These are phyloP conservation scores for Parsonsia alboflavescens DNA, from an alignment of 257 asterid genomes.

Conservation along the genomic window DNA sequence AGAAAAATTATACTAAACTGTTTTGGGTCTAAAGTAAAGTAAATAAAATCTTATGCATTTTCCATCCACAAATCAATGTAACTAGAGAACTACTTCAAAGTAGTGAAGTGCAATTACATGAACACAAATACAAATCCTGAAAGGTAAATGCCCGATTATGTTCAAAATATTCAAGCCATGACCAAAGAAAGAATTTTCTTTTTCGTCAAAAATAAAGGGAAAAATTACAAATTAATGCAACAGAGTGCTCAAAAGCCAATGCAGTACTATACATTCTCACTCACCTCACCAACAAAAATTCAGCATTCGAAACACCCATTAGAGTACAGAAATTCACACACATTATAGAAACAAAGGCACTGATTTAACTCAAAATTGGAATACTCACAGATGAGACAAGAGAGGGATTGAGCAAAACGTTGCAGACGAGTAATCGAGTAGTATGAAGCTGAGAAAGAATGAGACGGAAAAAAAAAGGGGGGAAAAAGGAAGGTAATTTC, in stretches of 20 bases:
- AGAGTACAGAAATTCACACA: background rate
- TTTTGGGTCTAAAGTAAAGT: too few species aligned
- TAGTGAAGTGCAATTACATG: background rate
- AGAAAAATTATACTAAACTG: too few species aligned
- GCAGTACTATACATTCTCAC: background rate
- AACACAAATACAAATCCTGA: background rate
- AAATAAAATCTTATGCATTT: background rate
- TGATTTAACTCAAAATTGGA: background rate
- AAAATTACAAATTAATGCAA: background rate
- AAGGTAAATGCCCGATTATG: background rate
- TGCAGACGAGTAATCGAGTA: slow-evolving; percentile 1
- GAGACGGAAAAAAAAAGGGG: background rate
- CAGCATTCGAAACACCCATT: background rate
- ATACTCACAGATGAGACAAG: slow-evolving; percentile 1
- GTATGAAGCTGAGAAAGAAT: background rate
- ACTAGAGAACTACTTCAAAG: background rate
- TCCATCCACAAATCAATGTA: background rate
- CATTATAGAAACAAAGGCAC: background rate
- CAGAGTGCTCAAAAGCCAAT: background rate
- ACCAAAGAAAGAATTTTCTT: background rate
- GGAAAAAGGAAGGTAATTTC: slow-evolving; percentile 4
- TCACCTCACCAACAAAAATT: background rate
- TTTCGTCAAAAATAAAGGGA: background rate
- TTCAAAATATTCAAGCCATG: background rate
- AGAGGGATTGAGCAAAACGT: background rate